Base-by-base conservation (phyloP, 2,329 filamentous ascomycete genomes). In the Epichloe sibirici region DNA sequence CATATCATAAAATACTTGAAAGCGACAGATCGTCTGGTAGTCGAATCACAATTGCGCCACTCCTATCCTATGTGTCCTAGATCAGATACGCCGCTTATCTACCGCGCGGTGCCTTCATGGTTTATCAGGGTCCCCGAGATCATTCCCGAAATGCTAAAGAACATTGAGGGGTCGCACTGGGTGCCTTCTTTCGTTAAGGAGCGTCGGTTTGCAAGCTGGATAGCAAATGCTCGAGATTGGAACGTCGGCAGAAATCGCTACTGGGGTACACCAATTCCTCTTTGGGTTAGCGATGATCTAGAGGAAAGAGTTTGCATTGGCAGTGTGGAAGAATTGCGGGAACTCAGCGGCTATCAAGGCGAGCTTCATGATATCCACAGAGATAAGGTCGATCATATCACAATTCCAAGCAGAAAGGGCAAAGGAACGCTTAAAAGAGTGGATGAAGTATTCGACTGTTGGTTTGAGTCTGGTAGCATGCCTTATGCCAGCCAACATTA, bases 391-490 rank as follows among this genome's bases (percentile, higher is more conserved):
- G 91, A 97, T 63, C 76, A 89, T 60, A 95, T 97, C 66, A 95
- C 90, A 45, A 96, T 97, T 57, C 90, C 90, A 1, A 94, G 88
- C 65, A 86, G 88, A 69, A 78, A 85, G 70, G 90, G 90, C 59
- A 95, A 91, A 64, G 90, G 90, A 21, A 75, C 78, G n/a, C 73
- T 96, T 56, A 83, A 78, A 61, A 83, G 90, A 59, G 78, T 93
- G 9, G 84, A 89, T 49, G 90, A 95, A 66, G 88, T 96, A 4
- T 95, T 96, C 61, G 90, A 96, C 70, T 96, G 90, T 66, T 96
- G 90, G 90, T 95, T 95, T 57, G 90, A 96, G 69, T 95, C 90
- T 44, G 90, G 90, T 55, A 90, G 86, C 65, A 96, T 96, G 90
- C 90, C 90, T 2, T 96, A 95, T 65, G 87, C 88, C 43, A 90